These are phyloP conservation scores for Phytopythium kandeliae DNA, from an alignment of 352 stramenopile species.

Conservation along the genomic window DNA sequence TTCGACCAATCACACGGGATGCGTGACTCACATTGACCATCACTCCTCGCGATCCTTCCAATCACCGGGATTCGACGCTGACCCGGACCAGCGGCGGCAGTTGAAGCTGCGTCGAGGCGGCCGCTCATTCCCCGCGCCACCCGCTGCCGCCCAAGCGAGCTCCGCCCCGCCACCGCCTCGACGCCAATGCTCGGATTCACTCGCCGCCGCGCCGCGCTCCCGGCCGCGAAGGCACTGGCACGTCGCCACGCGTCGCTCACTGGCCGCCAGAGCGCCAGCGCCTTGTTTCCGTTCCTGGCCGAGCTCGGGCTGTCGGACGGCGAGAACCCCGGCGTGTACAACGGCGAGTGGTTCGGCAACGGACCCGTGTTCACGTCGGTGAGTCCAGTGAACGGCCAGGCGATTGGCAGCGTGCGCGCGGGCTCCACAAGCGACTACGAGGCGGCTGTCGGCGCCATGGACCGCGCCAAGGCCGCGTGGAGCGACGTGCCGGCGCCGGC, in stretches of 20 bases:
- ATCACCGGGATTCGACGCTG: neutral
- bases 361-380: conserved; percentile 78
- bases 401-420: conserved; percentile 77
- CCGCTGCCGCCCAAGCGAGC: conserved; percentile 33
- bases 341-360: conserved; percentile 84
- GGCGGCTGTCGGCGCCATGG: conserved; percentile 75
- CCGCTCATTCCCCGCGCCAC: conserved; percentile 1
- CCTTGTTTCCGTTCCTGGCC: conserved; percentile 70
- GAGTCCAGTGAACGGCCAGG: conserved; percentile 76
- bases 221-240: conserved; percentile 11
- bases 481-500: conserved; percentile 77
- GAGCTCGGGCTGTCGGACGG: conserved; percentile 70
- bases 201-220: conserved; percentile 7
- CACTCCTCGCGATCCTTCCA: neutral
- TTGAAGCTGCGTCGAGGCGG: too few species aligned
- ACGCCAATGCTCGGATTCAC: conserved; percentile 23
- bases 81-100: too few species aligned
- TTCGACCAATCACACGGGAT: too few species aligned
- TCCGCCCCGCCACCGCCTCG: too few species aligned
- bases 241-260: conserved; percentile 16
- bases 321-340: conserved; percentile 83
- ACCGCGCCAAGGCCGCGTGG: conserved; percentile 82
- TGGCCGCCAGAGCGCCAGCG: conserved; percentile 31
- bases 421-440: conserved; percentile 84
- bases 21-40: conserved; percentile 1